Conservation (phyloP, 129 eudicot species). For the Arctium minus region DNA sequence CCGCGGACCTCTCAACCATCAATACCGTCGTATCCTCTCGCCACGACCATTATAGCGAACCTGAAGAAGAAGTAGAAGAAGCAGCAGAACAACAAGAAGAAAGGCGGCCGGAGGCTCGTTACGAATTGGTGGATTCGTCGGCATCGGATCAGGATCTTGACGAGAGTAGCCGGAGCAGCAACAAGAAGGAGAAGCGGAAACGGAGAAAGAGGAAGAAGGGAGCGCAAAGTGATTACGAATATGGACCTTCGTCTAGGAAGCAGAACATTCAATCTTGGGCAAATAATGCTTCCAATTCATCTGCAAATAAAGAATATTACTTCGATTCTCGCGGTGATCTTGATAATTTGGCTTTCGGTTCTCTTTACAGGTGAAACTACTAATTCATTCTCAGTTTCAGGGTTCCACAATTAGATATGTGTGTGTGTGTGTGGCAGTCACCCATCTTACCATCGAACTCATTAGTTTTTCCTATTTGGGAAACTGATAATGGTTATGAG, state of each 20-base stretch:
- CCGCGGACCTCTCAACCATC: slow-evolving; percentile 61
- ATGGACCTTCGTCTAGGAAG: slow-evolving; percentile 44
- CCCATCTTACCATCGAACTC: neutral
- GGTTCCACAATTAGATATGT: neutral
- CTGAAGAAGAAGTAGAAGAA: slow-evolving; percentile 17
- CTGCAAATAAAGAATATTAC: slow-evolving; percentile 54
- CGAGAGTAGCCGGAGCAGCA: slow-evolving; percentile 8
- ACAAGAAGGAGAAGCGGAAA: slow-evolving; percentile 32
- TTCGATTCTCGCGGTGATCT: slow-evolving; percentile 91
- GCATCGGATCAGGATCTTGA: slow-evolving; percentile 36
- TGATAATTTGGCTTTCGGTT: slow-evolving; percentile 90
- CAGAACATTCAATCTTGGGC: slow-evolving; percentile 62
- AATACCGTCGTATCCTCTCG: slow-evolving; percentile 47
- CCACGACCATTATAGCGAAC: slow-evolving; percentile 11
- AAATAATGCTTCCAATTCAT: neutral
- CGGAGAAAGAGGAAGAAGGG: slow-evolving; percentile 34
- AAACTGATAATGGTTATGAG: neutral
- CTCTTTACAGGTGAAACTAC: slow-evolving; percentile 59
- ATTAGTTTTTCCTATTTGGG: neutral
- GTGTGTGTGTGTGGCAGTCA: neutral
- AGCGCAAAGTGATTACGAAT: slow-evolving; percentile 22
- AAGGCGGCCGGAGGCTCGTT: slow-evolving; percentile 32
- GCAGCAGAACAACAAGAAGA: neutral
- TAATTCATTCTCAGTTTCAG: neutral
- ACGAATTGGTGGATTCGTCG: slow-evolving; percentile 62